Conservation (phyloP, 139 green algal genomes). For the Picochlorum sp. region DNA sequence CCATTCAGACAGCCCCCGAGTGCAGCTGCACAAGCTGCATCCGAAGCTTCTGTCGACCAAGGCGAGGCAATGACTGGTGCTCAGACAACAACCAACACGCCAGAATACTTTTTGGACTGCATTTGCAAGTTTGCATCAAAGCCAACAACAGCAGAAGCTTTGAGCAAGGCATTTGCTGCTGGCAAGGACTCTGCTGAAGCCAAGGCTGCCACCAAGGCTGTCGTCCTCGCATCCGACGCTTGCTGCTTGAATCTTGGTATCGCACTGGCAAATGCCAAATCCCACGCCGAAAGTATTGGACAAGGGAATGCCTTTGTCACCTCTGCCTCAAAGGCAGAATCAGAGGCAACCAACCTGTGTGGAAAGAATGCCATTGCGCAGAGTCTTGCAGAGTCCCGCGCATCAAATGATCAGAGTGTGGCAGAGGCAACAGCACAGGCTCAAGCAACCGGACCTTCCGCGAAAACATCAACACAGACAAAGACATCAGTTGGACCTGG, state of each 20-base stretch:
- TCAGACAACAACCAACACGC: not conserved
- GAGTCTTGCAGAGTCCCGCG: not conserved
- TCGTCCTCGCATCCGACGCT: constrained; percentile 5
- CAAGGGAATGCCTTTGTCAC: constrained; percentile 3
- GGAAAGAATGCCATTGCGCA: constrained; percentile 3
- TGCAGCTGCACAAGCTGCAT: constrained; percentile 5
- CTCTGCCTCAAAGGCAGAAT: not conserved
- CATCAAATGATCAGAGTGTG: not conserved
- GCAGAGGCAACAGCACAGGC: not conserved
- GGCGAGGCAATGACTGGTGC: not conserved
- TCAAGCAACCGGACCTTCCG: not conserved
- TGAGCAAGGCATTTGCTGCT: not conserved
- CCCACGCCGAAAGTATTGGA: not conserved
- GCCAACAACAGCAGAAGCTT: not conserved
- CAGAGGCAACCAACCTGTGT: not conserved
- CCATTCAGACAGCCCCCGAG: not conserved
- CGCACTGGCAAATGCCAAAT: constrained; percentile 4
- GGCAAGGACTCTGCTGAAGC: not conserved
- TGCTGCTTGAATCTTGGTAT: constrained; percentile 1
- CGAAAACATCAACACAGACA: not conserved
- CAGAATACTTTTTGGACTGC: not conserved
- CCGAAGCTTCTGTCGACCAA: constrained; percentile 1
- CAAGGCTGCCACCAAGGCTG: not conserved
- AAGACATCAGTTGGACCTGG: not conserved
- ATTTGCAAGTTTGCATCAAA: not conserved